Evolutionary conservation across 2,329 filamentous ascomycete species (phyloP), one percentile per base, ranked within the genome.

Genomic region (Xylariaceae sp.): DNA sequence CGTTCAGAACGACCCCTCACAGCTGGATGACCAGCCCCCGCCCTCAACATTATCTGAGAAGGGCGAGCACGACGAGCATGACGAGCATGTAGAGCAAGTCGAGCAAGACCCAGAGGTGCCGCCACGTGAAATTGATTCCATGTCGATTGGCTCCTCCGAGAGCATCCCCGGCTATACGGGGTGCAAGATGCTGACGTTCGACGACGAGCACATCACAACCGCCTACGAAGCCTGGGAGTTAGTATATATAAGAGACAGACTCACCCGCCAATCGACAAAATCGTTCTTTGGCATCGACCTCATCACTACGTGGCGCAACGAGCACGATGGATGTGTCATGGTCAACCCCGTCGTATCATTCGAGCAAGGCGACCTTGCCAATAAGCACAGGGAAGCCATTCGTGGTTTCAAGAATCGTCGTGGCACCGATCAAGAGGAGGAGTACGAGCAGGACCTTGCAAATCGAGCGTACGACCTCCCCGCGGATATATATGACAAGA

Each of bases 361-460:
- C 49, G 59, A 53, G 4, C 65, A 69, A 51, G 64, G 61, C 10
- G 67, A 67, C 23, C 61, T 69, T 13, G 65, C 64, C 41, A 62
- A 65, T 13, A 53, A 67, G 55, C 61, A 66, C 52, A 58, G 49
- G 11, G 59, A 64, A 17, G 61, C 63, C 5, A 51, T 67, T 15
- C 56, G 30, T 35, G 58, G 55, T 45, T 63, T 63, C 55, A 60
- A 64, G 44, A 55, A 57, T 11, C 60, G 57, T 35, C 8, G 15
- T 6, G 51, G 51, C 41, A 61, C 30, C 8, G 53, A 35, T 44
- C 56, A 66, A 55, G 60, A 65, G 62, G 57, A 17, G 39, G 60
- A 64, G 30, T 67, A 69, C 44, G 56, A 61, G 39, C 67, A 69
- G 45, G 64, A 69, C 56, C 55, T 68, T 1, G 67, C 65, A 9